These are phyloP conservation scores for Astragalus membranaceus DNA, from an alignment of 306 rosid species.

Conservation along the genomic window DNA sequence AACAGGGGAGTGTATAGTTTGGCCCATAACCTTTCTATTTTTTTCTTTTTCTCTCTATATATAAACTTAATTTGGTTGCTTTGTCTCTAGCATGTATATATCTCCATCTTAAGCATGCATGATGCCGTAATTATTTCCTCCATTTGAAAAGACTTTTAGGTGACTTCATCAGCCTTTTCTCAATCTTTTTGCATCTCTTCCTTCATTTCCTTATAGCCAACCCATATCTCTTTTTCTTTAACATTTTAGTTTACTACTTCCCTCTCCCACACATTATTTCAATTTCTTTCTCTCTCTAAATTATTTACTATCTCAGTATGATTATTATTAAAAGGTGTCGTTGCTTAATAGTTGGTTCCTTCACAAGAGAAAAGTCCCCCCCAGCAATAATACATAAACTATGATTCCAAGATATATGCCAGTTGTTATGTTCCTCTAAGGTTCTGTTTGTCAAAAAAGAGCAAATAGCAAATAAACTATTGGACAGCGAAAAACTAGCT, in stretches of 20 bases:
- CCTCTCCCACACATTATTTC: slow-evolving; percentile 30
- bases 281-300: background rate
- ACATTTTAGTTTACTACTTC: slow-evolving; percentile 34
- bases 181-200: slow-evolving; percentile 17
- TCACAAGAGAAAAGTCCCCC: slow-evolving; percentile 37
- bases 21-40: background rate
- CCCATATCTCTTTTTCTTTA: slow-evolving; percentile 12
- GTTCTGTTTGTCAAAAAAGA: too few relatives aligned
- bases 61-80: background rate
- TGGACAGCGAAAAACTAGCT: too few relatives aligned
- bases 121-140: slow-evolving; percentile 43
- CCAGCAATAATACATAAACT: too few relatives aligned
- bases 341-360: slow-evolving; percentile 68
- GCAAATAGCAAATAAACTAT: too few relatives aligned
- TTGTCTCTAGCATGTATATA: slow-evolving; percentile 10
- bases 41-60: background rate
- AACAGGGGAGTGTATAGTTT: background rate
- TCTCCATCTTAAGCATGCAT: slow-evolving; percentile 1
- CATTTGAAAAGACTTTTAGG: slow-evolving; percentile 33
- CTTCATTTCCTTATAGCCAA: slow-evolving; percentile 17
- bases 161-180: slow-evolving; percentile 39
- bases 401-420: too few relatives aligned
- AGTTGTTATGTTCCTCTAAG: too few relatives aligned
- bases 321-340: slow-evolving; percentile 60
- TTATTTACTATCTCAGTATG: slow-evolving; percentile 35